Base-by-base conservation (phyloP, 2,329 filamentous ascomycete genomes). In the Aureobasidium vineae region DNA sequence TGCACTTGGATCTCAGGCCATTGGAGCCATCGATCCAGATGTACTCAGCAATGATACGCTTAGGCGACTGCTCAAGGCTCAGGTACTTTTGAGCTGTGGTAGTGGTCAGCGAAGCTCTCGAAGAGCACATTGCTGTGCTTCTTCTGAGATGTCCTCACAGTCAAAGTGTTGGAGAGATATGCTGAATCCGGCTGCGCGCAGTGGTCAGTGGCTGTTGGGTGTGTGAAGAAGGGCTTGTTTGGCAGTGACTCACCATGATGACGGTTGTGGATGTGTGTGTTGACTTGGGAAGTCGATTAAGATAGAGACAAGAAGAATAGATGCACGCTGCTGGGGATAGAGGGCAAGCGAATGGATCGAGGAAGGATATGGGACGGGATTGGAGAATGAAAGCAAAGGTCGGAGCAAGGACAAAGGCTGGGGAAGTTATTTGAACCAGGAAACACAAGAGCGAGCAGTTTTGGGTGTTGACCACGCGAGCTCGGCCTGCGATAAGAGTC, bases 11-110 rank as follows among this genome's bases (percentile, higher is more conserved):
- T 75, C 95, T 92, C 73, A 91, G 86, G 75, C 90, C 89, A 78
- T 93, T 92, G 71, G 82, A 80, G 71, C 90, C 84, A 77, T 97
- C 93, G 78, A 97, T 90, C 94, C 94, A 97, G 84, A 97, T 88
- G 82, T 97, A 97, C 83, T 97, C 94, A 77, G 92, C 94, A 81
- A 97, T 95, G 77, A 96, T 84, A 28, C 64, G 43, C 33, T 66
- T 57, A 45, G 53, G 52, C 19, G 53, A 49, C 84, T 98, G 94
- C 79, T 92, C 89, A 75, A 98, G 90, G 76, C 84, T 84, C 82
- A 95, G 87, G 86, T 94, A 98, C 82, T 97, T 97, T 89, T 83
- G 79, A 97, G 88, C 92, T 97, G 80, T 75, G 70, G 63, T 63
- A 66, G 38, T 36, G 59, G 61, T 70, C 65, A 57, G 69, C 38